Evolutionary conservation across 2,329 filamentous ascomycete species (phyloP).

Genomic region (Hirsutella thompsonii): DNA sequence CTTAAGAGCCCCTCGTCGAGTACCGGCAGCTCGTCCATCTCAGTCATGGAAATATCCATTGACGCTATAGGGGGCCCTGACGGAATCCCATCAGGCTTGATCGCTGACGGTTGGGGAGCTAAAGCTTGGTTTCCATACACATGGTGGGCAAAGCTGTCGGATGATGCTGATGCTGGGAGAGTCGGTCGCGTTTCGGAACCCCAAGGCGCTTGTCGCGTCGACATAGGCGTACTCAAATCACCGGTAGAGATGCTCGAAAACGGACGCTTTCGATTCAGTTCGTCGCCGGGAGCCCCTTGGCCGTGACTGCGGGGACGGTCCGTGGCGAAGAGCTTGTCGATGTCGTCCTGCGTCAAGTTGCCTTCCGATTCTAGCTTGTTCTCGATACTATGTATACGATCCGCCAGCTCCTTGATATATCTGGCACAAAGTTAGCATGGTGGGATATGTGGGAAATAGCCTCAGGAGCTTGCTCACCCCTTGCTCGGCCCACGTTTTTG

Average conservation of each 20-base stretch:
- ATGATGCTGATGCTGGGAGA: slow-evolving; percentile 24
- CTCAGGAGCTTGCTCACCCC: slow-evolving; percentile 37
- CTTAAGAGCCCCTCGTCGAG: slow-evolving; percentile 32
- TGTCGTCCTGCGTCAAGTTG: slow-evolving; percentile 27
- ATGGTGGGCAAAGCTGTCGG: slow-evolving; percentile 15
- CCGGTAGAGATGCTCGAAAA: slow-evolving; percentile 33
- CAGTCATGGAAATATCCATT: slow-evolving; percentile 22
- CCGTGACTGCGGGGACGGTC: slow-evolving; percentile 19
- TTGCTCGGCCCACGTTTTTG: slow-evolving; percentile 86
- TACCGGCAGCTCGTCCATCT: slow-evolving; percentile 18
- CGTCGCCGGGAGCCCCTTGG: slow-evolving; percentile 13
- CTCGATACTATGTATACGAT: slow-evolving; percentile 72
- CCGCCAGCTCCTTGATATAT: slow-evolving; percentile 85
- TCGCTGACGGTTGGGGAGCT: slow-evolving; percentile 29
- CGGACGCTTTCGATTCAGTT: slow-evolving; percentile 28
- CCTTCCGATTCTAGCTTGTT: slow-evolving; percentile 53
- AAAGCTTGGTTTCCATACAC: slow-evolving; percentile 27
- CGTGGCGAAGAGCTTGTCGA: slow-evolving; percentile 27
- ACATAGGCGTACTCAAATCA: slow-evolving; percentile 25
- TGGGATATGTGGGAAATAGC: background rate
- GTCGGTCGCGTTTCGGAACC: slow-evolving; percentile 32
- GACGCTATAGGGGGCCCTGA: slow-evolving; percentile 20
- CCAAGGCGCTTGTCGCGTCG: slow-evolving; percentile 31
- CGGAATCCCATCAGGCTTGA: slow-evolving; percentile 23
- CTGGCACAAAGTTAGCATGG: slow-evolving; percentile 22